A percentile compares a stretch with the other conserved stretches of the same genome.
Evolutionary conservation across 306 rosid genomes (phyloP).

Genomic region (Cyclanthera cordifolia): DNA sequence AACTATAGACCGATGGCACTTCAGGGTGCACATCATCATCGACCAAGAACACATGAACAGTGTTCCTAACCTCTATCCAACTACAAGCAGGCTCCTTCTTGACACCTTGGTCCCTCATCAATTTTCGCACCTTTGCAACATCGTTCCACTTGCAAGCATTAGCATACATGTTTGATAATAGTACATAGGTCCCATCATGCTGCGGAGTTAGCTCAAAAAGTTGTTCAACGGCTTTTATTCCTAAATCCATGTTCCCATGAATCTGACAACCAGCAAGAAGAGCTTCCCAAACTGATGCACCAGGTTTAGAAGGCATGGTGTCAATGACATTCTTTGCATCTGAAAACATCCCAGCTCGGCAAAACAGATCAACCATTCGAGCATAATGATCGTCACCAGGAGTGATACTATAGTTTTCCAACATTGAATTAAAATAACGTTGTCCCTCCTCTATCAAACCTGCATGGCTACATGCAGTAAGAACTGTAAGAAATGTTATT

Average conservation of each 20-base stretch:
- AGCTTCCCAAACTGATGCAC: constrained; percentile 8
- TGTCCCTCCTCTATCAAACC: constrained; percentile 16
- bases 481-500: constrained; percentile 16
- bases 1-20: background rate
- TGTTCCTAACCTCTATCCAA: background rate
- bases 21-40: constrained; percentile 15
- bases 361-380: constrained; percentile 4
- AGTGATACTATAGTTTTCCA: background rate
- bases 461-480: constrained; percentile 16
- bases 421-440: constrained; percentile 12
- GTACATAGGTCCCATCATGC: constrained; percentile 14
- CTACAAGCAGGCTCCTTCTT: constrained; percentile 17
- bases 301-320: constrained; percentile 16
- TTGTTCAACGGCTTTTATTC: constrained; percentile 17
- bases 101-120: constrained; percentile 18
- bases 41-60: constrained; percentile 16
- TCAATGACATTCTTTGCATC: constrained; percentile 11
- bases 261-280: constrained; percentile 6
- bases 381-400: constrained; percentile 10
- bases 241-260: constrained; percentile 18
- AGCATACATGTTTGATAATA: constrained; percentile 1
- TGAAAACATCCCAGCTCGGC: constrained; percentile 9
- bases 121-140: constrained; percentile 17
- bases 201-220: constrained; percentile 15
- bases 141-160: constrained; percentile 8